phyloP scores from a whole-genome alignment of 768 basidiomycete species.

The Dacryopinax primogenitus region DNA sequence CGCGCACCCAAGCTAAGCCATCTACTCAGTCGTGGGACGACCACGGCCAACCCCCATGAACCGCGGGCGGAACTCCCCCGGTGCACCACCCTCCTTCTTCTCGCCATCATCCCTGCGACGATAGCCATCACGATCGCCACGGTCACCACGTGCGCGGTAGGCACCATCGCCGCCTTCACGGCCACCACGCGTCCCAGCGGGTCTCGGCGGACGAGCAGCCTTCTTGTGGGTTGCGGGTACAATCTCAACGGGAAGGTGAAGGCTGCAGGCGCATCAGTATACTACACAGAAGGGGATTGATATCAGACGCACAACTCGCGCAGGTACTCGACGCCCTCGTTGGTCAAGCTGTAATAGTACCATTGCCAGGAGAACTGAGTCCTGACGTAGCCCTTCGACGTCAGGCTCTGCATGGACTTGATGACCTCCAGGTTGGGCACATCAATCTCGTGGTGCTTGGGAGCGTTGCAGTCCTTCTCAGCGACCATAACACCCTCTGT shows the following conservation, averaged over 20 bases:
- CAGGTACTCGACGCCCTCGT: conserved; percentile 94
- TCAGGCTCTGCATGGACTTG: conserved; percentile 57
- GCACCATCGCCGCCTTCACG: conserved; percentile 51
- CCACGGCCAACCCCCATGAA: conserved; percentile 85
- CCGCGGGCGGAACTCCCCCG: conserved; percentile 78
- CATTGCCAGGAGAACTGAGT: conserved; percentile 99
- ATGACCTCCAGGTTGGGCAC: conserved; percentile 56
- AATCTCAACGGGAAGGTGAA: conserved; percentile 89
- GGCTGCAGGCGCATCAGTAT: conserved; percentile 35
- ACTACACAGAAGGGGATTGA: not conserved
- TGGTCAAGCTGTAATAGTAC: conserved; percentile 96
- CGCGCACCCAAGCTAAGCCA: not conserved
- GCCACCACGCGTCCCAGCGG: conserved; percentile 51
- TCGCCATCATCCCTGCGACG: conserved; percentile 39
- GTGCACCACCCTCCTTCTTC: conserved; percentile 80
- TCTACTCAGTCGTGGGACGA: conserved; percentile 51
- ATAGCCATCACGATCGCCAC: conserved; percentile 77
- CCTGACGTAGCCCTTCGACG: conserved; percentile 78
- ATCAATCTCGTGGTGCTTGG: conserved; percentile 82
- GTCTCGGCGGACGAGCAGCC: conserved; percentile 74
- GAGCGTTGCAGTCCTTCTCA: conserved; percentile 97
- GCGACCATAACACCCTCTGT: conserved; percentile 97
- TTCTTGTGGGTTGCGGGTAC: conserved; percentile 98
- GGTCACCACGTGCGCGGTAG: conserved; percentile 82
- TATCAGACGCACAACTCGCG: conserved; percentile 55